These are phyloP conservation scores for Salix koriyanagi DNA, from an alignment of 345 rosid species.

Conservation along the genomic window DNA sequence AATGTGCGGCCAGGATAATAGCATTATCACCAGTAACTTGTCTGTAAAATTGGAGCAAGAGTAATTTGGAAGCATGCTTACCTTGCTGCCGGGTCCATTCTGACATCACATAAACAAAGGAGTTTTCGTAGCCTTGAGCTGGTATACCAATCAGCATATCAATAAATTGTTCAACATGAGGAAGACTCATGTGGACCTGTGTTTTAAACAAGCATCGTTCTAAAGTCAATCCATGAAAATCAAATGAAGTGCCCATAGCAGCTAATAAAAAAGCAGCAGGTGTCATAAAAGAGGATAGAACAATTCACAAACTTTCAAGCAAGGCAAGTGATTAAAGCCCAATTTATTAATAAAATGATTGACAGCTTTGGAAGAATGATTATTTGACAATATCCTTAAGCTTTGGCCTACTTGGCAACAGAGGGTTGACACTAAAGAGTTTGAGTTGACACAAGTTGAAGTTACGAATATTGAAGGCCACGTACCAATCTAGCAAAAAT, in stretches of 20 bases:
- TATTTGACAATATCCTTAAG: not conserved
- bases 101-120: slow-evolving; percentile 71
- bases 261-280: not conserved
- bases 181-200: slow-evolving; percentile 86
- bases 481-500: slow-evolving; percentile 92
- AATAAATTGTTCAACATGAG: slow-evolving; percentile 69
- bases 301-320: too few relatives aligned
- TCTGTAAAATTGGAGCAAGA: not conserved
- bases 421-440: not conserved
- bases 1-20: not conserved
- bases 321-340: not conserved
- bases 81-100: slow-evolving; percentile 96
- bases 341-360: not conserved
- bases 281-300: not conserved
- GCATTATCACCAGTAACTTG: not conserved
- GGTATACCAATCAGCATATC: slow-evolving; percentile 67
- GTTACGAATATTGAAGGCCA: not conserved
- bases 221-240: not conserved
- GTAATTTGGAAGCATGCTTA: slow-evolving; percentile 22
- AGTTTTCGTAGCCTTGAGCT: slow-evolving; percentile 55
- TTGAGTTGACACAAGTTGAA: not conserved
- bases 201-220: slow-evolving; percentile 13
- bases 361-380: not conserved
- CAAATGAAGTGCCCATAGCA: not conserved
- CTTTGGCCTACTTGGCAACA: not conserved